Base-by-base conservation (phyloP, 108 stramenopile genomes). In the Seminavis robusta region DNA sequence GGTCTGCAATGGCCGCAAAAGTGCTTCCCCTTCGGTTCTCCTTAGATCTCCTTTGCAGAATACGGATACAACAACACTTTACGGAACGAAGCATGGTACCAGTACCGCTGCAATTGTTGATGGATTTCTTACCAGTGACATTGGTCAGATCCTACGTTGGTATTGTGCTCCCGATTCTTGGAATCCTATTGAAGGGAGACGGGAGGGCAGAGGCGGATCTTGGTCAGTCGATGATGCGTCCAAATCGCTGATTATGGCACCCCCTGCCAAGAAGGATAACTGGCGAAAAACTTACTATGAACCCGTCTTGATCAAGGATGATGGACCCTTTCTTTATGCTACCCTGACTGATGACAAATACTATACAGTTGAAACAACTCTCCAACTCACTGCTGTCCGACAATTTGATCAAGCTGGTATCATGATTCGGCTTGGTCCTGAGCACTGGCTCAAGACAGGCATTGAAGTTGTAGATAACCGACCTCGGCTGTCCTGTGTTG, bases 241-340 rank as follows among this genome's bases (percentile, higher is more conserved):
- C 8, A 24, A 34, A 2, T 21, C 33, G n/a, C 34, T 91, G 51
- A 65, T 59, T 25, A 25, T 90, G 23, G 31, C 68, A 21, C 77
- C 88, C 0, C 50, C 85, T 9, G 84, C 81, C 30, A 90, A 71
- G 47, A 57, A 64, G 39, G 76, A 77, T 40, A 72, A 49, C 40
- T 77, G 95, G 56, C 81, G 89, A 10, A 86, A 73, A 45, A 67
- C 59, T 15, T 71, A 48, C 31, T 94, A 93, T 64, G 80, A 90
- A 48, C 81, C 77, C 10, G 52, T 80, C 21, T 33, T 96, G 25
- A 81, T 94, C 47, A 71, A 79, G 20, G 67, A 72, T 52, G 71
- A 77, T 30, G 76, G 56, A 16, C 38, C 56, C 2, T 58, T 57
- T 28, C 39, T 71, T 10, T 59, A 62, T 21, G 56, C 32, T 16